Conservation (phyloP, 345 rosid genomes). For the Nephelium lappaceum region DNA sequence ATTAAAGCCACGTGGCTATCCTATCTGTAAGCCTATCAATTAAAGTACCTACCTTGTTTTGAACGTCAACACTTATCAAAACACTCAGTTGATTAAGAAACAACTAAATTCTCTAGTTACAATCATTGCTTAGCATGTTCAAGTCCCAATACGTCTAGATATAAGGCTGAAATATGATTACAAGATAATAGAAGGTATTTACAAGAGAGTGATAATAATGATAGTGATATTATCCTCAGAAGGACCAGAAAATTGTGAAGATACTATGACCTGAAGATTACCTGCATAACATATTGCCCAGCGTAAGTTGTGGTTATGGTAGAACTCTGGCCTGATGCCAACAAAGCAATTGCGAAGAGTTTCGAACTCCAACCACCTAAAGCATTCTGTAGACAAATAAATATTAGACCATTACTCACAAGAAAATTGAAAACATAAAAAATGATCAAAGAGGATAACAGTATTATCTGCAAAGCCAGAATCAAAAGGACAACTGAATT, state of each 20-base stretch:
- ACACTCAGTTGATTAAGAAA: not conserved
- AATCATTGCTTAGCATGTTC: no score
- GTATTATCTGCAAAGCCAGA: no score
- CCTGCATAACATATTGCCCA: slow-evolving; percentile 98
- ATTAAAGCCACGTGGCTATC: not conserved
- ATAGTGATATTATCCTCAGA: not conserved
- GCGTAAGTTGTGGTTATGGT: slow-evolving; percentile 98
- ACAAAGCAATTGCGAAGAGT: slow-evolving; percentile 83
- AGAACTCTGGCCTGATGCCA: slow-evolving; percentile 97
- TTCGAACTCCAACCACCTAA: slow-evolving; percentile 96
- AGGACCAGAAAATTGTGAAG: not conserved
- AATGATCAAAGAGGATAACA: not conserved
- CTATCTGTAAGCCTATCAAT: not conserved
- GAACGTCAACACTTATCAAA: not conserved
- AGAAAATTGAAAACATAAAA: not conserved
- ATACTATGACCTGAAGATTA: slow-evolving; percentile 19
- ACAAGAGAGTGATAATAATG: not conserved
- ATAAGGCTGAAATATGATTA: no score
- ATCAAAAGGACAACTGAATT: not conserved
- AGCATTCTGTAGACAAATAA: slow-evolving; percentile 66
- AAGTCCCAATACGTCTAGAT: no score
- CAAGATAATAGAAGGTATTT: no score
- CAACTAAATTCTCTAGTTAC: not conserved
- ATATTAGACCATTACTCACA: not conserved
- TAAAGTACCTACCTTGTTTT: not conserved